Base-by-base conservation (phyloP, 2,329 filamentous ascomycete genomes). In the Helicocarpus griseus region DNA sequence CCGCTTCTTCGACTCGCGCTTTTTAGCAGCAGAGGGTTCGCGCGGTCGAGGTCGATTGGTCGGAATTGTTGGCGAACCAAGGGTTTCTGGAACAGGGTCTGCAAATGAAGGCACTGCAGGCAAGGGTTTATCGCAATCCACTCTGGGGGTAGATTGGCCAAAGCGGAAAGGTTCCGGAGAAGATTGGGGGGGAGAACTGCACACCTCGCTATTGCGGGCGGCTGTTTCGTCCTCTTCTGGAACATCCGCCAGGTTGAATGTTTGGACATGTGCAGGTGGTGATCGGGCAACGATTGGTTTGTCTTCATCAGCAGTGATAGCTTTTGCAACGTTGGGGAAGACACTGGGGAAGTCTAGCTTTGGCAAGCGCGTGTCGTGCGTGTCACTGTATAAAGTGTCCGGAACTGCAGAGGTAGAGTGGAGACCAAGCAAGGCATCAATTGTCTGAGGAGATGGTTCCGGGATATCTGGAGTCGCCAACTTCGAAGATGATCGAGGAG, bases 221-320 rank as follows among this genome's bases (percentile, higher is more conserved):
- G 61, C 61, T n/a, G 56, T 59, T 57, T 73, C 72, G 43, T 70
- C 69, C 54, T 75, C 72, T 56, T 75, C 72, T 1, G 70, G 71
- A 4, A 76, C 71, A 53, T 73, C 69, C 45, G 70, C 67, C 53
- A 75, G 58, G 22, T 71, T 68, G 45, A 63, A 64, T n/a, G 61
- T 61, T 35, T 65, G 64, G 49, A 60, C 68, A 49, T 66, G 70
- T 45, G 70, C 66, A 14, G 69, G 67, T 5, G 70, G 66, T 14
- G 69, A 67, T 31, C 67, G 63, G 5, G 67, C 58, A 26, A 65
- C 63, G 19, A 67, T 61, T 4, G 72, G 70, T 14, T 63, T 67
- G 43, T 70, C 64, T 41, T 72, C 66, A 22, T 68, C 66, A 5
- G 73, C 71, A 24, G 69, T 72, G 47, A 74, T 61, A 39, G 69